Base-by-base conservation (phyloP, 2,329 filamentous ascomycete species). In the Sporothrix schenckii region DNA sequence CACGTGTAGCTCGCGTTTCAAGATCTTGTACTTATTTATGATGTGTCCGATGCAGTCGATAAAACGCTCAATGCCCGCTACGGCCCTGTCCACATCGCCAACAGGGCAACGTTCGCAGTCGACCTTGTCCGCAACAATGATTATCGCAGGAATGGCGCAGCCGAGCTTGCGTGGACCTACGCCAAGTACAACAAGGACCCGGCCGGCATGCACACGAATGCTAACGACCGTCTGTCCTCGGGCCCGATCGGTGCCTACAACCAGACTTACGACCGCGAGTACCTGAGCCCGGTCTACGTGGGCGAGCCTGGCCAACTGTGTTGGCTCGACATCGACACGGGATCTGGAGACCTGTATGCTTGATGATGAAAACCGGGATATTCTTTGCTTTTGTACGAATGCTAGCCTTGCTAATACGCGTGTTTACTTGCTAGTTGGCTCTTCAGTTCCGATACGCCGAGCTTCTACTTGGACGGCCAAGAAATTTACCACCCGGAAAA, bases 321-420 rank as follows among this genome's bases (percentile, higher is more conserved):
- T 73, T 85, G 88, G 71, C 78, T 93, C 72, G 89, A 92, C 77
- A 85, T 93, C 72, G 91, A 93, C 74, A 93, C 91, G 16, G 86
- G 85, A 13, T 87, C 85, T 9, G 80, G 83, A 11, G 86, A 87
- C 71, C 78, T 86, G 89, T 95, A 85, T 86, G 90, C 88, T 49
- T 49, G 44, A 16, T 16, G 44, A 16, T 16, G 52, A 27, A 27
- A 10, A 11, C 27, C 21, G n/a, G 9, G 30, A 41, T 6, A 24
- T 2, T 30, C 27, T 1, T 39, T 7, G 34, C 6, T 5, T 27
- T 27, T 41, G 10, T 19, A 56, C 39, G 47, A 19, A 52, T 16
- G 71, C 72, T 75, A 47, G 72, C 70, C 13, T 16, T n/a, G 30
- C 27, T n/a, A 19, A 58, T 30, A n/a, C 7, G 54, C 13, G 2